Percentiles rank a stretch among this genome's conserved stretches.
These are phyloP conservation scores for Raffaelea ambrosiae DNA, from an alignment of 2,329 filamentous ascomycete genomes.

Conservation along the genomic window DNA sequence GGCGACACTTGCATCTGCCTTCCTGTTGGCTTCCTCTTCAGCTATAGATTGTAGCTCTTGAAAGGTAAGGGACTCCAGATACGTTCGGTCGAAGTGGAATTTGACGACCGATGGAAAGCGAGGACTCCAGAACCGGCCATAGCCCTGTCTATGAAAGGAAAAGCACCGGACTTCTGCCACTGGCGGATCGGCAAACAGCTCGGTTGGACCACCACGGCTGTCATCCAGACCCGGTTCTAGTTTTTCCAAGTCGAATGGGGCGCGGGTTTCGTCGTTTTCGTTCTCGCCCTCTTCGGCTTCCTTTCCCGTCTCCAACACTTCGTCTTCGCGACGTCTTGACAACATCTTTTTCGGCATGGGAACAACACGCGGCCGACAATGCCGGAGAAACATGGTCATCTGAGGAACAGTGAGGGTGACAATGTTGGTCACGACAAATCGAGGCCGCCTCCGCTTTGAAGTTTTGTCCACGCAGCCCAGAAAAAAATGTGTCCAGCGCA, in stretches of 20 bases:
- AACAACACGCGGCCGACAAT: conserved; percentile 35
- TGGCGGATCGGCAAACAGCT: conserved; percentile 60
- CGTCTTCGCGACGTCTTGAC: no score
- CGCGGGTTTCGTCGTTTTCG: background rate
- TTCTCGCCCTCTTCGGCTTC: background rate
- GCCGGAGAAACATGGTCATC: conserved; percentile 40
- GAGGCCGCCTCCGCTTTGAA: conserved; percentile 42
- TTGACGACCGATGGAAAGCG: conserved; percentile 71
- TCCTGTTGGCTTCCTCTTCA: conserved; percentile 32
- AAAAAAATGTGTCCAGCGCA: conserved; percentile 74
- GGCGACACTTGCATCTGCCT: background rate
- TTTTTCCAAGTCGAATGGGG: conserved; percentile 31
- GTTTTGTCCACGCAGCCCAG: conserved; percentile 60
- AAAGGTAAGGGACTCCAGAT: conserved; percentile 60
- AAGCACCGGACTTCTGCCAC: conserved; percentile 76
- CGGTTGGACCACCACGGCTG: conserved; percentile 30
- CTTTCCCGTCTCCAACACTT: no score
- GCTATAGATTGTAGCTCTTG: conserved; percentile 59
- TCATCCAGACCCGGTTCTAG: conserved; percentile 35
- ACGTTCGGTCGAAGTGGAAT: conserved; percentile 67
- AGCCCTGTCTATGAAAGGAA: conserved; percentile 64
- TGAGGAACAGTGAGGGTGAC: conserved; percentile 46
- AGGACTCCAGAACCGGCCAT: conserved; percentile 62
- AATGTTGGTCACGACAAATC: conserved; percentile 58
- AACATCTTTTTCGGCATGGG: conserved; percentile 4